A percentile compares a stretch with the other conserved stretches of the same genome.
These are phyloP conservation scores for Lodderomyces jiufengensis DNA, from an alignment of 1,139 yeast species.

Conservation along the genomic window DNA sequence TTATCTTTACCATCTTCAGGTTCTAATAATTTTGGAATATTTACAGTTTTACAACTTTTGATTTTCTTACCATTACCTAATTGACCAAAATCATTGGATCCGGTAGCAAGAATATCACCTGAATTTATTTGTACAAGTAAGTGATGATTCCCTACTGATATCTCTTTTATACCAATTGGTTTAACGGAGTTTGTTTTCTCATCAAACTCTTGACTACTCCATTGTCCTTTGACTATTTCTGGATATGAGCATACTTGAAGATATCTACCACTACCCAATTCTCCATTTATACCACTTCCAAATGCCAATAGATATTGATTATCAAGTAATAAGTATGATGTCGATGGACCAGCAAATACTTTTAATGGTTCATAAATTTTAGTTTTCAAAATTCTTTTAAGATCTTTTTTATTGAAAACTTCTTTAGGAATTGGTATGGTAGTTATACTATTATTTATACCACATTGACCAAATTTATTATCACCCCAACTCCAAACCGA, in stretches of 20 bases:
- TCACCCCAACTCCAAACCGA: constrained; percentile 81
- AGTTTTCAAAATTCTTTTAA: constrained; percentile 25
- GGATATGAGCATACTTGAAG: constrained; percentile 75
- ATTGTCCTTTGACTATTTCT: constrained; percentile 50
- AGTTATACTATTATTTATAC: constrained; percentile 59
- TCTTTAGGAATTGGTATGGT: constrained; percentile 65
- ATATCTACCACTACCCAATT: constrained; percentile 74
- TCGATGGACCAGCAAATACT: constrained; percentile 65
- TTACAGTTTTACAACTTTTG: constrained; percentile 54
- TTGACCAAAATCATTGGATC: constrained; percentile 79
- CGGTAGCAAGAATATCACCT: constrained; percentile 74
- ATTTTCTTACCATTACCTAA: constrained; percentile 76
- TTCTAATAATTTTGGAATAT: constrained; percentile 55
- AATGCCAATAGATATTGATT: constrained; percentile 50
- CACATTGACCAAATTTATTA: constrained; percentile 79
- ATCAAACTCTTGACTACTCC: constrained; percentile 41
- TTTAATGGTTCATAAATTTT: constrained; percentile 41
- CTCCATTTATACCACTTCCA: constrained; percentile 89
- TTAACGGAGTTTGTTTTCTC: constrained; percentile 28
- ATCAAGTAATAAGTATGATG: constrained; percentile 53
- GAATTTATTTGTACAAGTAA: constrained; percentile 55
- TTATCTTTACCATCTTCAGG: constrained; percentile 39
- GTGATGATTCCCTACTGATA: constrained; percentile 68
- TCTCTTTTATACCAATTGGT: constrained; percentile 45
- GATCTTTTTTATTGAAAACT: constrained; percentile 31